phyloP scores from a whole-genome alignment of 805 yeast species.

The Myxozyma vanderwaltii region DNA sequence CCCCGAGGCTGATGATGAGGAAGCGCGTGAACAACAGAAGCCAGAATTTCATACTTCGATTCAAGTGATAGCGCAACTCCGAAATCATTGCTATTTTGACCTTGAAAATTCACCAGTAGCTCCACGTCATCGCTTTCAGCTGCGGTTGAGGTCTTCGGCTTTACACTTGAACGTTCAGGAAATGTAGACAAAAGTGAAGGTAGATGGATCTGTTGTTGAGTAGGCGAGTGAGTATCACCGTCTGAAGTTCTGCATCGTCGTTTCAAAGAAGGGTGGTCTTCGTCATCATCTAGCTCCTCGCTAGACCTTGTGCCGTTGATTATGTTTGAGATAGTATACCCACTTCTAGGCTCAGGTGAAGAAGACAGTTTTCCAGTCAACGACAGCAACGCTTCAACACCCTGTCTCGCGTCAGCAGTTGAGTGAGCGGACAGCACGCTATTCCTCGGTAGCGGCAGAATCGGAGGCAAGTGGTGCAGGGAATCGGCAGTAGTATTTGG shows the following conservation, averaged over 20 bases:
- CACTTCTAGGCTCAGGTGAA: conserved; percentile 2
- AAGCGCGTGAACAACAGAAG: background rate
- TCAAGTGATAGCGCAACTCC: conserved; percentile 4
- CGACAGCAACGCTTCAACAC: conserved; percentile 32
- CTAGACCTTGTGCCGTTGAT: background rate
- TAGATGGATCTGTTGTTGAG: conserved; percentile 11
- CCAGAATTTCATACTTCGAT: background rate
- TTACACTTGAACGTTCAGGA: background rate
- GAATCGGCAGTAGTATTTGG: background rate
- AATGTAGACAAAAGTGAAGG: conserved; percentile 2
- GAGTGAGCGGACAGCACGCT: background rate
- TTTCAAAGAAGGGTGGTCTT: background rate
- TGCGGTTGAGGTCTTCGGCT: background rate
- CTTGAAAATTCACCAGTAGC: conserved; percentile 5
- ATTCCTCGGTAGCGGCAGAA: conserved; percentile 9
- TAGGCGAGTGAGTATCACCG: conserved; percentile 6
- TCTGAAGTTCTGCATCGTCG: conserved; percentile 11
- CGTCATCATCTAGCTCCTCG: background rate
- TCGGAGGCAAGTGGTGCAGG: conserved; percentile 9
- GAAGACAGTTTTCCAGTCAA: conserved; percentile 8
- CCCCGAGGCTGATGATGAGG: conserved; percentile 21
- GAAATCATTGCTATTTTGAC: background rate
- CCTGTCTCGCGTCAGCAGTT: conserved; percentile 29
- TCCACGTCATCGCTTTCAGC: conserved; percentile 3
- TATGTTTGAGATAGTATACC: conserved; percentile 3